Evolutionary conservation across 805 yeast species (phyloP).

Genomic region (Cyberlindnera petersonii): DNA sequence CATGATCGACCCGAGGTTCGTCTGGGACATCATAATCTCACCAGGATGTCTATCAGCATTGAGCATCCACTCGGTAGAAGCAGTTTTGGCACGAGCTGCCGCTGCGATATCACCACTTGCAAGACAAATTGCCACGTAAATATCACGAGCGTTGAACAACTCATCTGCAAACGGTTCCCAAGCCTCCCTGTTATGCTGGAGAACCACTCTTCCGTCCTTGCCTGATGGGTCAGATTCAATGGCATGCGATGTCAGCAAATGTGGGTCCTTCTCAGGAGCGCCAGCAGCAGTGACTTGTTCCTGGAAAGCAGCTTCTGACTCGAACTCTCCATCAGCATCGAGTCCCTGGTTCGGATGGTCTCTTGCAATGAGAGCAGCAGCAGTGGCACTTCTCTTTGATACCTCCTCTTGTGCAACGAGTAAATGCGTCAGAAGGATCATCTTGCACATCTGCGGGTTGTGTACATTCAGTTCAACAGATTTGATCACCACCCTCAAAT

Average conservation of each 20-base stretch:
- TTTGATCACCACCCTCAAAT: constrained; percentile 64
- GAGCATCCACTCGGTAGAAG: constrained; percentile 71
- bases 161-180: constrained; percentile 79
- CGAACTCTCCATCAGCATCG: not conserved
- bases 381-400: constrained; percentile 36
- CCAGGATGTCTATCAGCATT: constrained; percentile 63
- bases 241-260: constrained; percentile 4
- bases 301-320: not conserved
- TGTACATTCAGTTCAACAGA: constrained; percentile 52
- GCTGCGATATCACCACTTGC: constrained; percentile 61
- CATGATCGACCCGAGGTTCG: constrained; percentile 65
- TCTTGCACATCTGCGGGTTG: constrained; percentile 48
- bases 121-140: constrained; percentile 66
- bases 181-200: constrained; percentile 42
- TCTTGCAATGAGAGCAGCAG: constrained; percentile 30
- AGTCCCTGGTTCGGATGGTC: constrained; percentile 23
- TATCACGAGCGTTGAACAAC: constrained; percentile 70
- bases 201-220: constrained; percentile 6
- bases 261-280: constrained; percentile 2
- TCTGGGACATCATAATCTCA: constrained; percentile 59
- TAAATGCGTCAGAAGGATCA: constrained; percentile 58
- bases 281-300: no score
- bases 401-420: constrained; percentile 65
- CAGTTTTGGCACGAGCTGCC: constrained; percentile 57
- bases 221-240: constrained; percentile 2